Percentiles rank a stretch among this genome's conserved stretches.
Evolutionary conservation across 768 basidiomycete species (phyloP).

Genomic region (Sarcodon sp.): DNA sequence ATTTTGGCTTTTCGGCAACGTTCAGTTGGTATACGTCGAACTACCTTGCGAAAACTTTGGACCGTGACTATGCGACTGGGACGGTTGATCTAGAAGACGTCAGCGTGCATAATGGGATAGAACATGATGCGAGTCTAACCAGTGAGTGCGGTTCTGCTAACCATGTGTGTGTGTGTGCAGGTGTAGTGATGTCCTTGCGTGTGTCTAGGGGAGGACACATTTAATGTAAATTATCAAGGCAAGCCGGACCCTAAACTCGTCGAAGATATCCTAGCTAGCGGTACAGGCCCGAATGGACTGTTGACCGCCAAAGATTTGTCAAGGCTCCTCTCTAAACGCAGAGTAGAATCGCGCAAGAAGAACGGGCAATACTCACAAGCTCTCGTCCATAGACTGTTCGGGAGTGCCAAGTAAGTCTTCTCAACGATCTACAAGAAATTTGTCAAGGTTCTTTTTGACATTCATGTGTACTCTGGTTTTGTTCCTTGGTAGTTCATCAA

Average conservation of each 20-base stretch:
- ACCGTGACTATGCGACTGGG: constrained; percentile 40
- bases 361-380: constrained; percentile 47
- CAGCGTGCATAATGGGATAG: constrained; percentile 63
- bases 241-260: constrained; percentile 33
- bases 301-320: constrained; percentile 52
- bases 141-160: constrained; percentile 23
- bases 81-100: constrained; percentile 56
- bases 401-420: constrained; percentile 46
- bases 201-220: constrained; percentile 37
- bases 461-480: neutral
- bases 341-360: constrained; percentile 34
- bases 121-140: constrained; percentile 53
- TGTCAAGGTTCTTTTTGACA: neutral
- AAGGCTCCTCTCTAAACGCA: constrained; percentile 42
- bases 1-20: constrained; percentile 59
- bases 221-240: constrained; percentile 37
- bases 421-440: neutral
- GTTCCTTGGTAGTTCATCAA: constrained; percentile 33
- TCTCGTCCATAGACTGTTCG: constrained; percentile 45
- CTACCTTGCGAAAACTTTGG: constrained; percentile 42
- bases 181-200: neutral
- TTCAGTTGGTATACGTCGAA: constrained; percentile 61
- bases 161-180: neutral
- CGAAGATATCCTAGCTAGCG: constrained; percentile 41
- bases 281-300: constrained; percentile 35